These are phyloP conservation scores for Phialophora tarda DNA, from an alignment of 2,329 filamentous ascomycete species.

Conservation along the genomic window DNA sequence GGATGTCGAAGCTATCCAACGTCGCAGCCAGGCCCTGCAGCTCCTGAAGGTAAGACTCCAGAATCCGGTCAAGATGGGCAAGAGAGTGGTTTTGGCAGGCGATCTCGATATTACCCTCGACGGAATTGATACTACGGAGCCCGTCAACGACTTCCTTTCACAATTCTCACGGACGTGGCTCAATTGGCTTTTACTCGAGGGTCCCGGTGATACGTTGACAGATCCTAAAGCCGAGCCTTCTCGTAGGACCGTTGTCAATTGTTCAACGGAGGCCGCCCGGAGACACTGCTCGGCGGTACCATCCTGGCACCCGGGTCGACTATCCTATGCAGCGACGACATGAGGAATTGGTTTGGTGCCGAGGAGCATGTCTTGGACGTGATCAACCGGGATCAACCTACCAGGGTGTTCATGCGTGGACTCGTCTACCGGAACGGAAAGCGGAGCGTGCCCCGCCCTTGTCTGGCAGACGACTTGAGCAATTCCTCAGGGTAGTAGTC, in stretches of 20 bases:
- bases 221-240: slow-evolving; percentile 74
- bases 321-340: slow-evolving; percentile 77
- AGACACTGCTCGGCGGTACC: slow-evolving; percentile 90
- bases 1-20: no score
- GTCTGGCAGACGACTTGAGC: slow-evolving; percentile 82
- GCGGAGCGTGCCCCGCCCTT: slow-evolving; percentile 70
- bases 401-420: slow-evolving; percentile 70
- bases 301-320: slow-evolving; percentile 91
- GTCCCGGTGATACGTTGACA: slow-evolving; percentile 67
- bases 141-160: slow-evolving; percentile 67
- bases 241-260: slow-evolving; percentile 83
- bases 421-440: slow-evolving; percentile 69
- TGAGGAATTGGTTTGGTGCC: slow-evolving; percentile 76
- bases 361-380: slow-evolving; percentile 68
- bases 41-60: slow-evolving; percentile 82
- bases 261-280: slow-evolving; percentile 79
- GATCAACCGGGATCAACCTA: slow-evolving; percentile 80
- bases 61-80: slow-evolving; percentile 79
- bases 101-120: slow-evolving; percentile 81
- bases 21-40: slow-evolving; percentile 72
- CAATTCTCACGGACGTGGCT: slow-evolving; percentile 70
- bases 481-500: slow-evolving; percentile 71
- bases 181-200: slow-evolving; percentile 81
- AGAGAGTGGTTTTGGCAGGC: slow-evolving; percentile 82
- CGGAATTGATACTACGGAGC: slow-evolving; percentile 76